Percentiles rank a stretch among this genome's conserved stretches.
These are phyloP conservation scores for Trypanosoma cruzi DNA, from an alignment of 208 protist genomes.

Conservation along the genomic window DNA sequence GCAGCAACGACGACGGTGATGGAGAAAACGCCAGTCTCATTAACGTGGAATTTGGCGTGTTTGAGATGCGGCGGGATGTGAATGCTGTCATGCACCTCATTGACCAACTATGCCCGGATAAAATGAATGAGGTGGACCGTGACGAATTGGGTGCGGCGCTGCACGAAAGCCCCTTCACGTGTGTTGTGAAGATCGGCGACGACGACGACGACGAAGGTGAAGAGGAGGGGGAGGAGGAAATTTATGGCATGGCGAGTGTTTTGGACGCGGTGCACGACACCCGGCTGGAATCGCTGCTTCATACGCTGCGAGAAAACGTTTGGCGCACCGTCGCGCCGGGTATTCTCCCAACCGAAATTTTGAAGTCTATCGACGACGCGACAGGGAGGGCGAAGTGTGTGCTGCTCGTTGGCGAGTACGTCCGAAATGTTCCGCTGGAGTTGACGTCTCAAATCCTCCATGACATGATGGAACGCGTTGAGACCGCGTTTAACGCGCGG, in stretches of 20 bases:
- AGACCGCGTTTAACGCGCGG: slow-evolving; percentile 18
- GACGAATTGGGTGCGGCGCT: slow-evolving; percentile 71
- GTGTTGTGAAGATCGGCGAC: slow-evolving; percentile 66
- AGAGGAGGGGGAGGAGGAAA: slow-evolving; percentile 72
- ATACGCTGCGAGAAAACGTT: slow-evolving; percentile 49
- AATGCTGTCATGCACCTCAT: slow-evolving; percentile 82
- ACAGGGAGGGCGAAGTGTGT: slow-evolving; percentile 55
- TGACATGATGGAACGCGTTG: slow-evolving; percentile 59
- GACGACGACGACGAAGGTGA: slow-evolving; percentile 46
- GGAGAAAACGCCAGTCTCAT: slow-evolving; percentile 41
- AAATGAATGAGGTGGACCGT: slow-evolving; percentile 88
- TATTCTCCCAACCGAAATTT: slow-evolving; percentile 68
- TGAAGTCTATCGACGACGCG: slow-evolving; percentile 35
- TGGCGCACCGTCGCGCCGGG: slow-evolving; percentile 74
- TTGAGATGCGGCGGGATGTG: slow-evolving; percentile 74
- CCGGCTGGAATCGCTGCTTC: slow-evolving; percentile 40
- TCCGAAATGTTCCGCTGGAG: slow-evolving; percentile 84
- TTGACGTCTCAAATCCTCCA: slow-evolving; percentile 76
- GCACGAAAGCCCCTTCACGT: slow-evolving; percentile 67
- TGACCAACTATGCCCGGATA: slow-evolving; percentile 83
- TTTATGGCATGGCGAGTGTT: slow-evolving; percentile 77
- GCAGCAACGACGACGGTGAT: slow-evolving; percentile 31
- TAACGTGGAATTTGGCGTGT: slow-evolving; percentile 90
- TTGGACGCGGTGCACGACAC: slow-evolving; percentile 63
- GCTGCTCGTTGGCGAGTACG: slow-evolving; percentile 81